Evolutionary conservation across 2,329 filamentous ascomycete species (phyloP).

Genomic region (Monilinia aucupariae): DNA sequence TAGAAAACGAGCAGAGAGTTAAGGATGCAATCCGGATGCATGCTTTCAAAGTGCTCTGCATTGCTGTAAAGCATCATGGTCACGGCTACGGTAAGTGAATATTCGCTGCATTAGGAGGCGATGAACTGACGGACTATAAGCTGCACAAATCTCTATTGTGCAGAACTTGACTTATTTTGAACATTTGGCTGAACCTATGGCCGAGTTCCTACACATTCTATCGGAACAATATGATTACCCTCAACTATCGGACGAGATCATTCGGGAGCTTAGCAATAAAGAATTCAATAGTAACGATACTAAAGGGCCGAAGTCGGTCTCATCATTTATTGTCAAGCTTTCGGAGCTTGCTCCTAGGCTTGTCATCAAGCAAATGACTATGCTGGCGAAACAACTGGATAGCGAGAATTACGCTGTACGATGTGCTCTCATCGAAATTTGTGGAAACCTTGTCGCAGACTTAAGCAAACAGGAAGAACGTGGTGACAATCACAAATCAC

Average conservation of each 20-base stretch:
- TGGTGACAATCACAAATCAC: conserved; percentile 86
- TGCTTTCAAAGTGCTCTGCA: conserved; percentile 92
- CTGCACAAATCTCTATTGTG: conserved; percentile 94
- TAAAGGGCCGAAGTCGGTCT: conserved; percentile 92
- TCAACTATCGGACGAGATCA: conserved; percentile 86
- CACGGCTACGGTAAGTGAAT: conserved; percentile 77
- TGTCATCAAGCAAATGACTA: conserved; percentile 96
- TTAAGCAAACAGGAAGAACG: conserved; percentile 87
- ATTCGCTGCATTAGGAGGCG: conserved; percentile 13
- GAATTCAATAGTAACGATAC: conserved; percentile 97
- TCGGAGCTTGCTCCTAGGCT: conserved; percentile 87
- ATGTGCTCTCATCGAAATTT: conserved; percentile 92
- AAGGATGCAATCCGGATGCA: conserved; percentile 93
- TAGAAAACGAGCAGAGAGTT: conserved; percentile 89
- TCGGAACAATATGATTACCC: conserved; percentile 97
- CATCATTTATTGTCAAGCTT: conserved; percentile 84
- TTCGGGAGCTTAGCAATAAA: conserved; percentile 92
- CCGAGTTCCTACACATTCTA: conserved; percentile 92
- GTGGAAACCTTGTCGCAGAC: conserved; percentile 88
- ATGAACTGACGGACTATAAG: conserved; percentile 42
- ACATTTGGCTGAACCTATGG: conserved; percentile 98
- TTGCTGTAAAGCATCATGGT: conserved; percentile 95
- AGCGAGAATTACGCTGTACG: conserved; percentile 95
- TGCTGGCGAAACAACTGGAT: conserved; percentile 89
- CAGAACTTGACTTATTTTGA: conserved; percentile 98